phyloP scores from a whole-genome alignment of 2,329 filamentous ascomycete genomes.

The Cladosporium phlei region DNA sequence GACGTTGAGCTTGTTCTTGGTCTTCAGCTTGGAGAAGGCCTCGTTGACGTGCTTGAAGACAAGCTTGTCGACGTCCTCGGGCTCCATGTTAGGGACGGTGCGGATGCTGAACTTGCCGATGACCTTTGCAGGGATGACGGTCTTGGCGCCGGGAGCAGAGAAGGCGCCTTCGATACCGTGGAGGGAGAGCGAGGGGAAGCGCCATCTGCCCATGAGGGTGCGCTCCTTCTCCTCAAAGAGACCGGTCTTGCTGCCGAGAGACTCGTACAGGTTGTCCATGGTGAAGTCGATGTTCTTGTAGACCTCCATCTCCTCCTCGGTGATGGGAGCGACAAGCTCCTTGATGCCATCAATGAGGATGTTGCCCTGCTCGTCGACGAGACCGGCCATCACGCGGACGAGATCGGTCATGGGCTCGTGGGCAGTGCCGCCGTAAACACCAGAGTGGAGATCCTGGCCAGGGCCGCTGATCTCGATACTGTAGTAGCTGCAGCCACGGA shows the following conservation, averaged over 20 bases:
- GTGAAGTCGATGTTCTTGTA: conserved; percentile 90
- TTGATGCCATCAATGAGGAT: conserved; percentile 92
- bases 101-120: conserved; percentile 97
- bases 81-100: conserved; percentile 96
- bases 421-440: conserved; percentile 91
- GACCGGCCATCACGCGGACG: conserved; percentile 70
- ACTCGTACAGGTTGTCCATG: conserved; percentile 92
- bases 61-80: conserved; percentile 76
- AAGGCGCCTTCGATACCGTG: conserved; percentile 96
- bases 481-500: conserved; percentile 98
- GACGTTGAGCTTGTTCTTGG: conserved; percentile 86
- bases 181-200: conserved; percentile 86
- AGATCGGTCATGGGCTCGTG: conserved; percentile 99
- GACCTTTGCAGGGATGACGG: conserved; percentile 96
- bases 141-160: conserved; percentile 90
- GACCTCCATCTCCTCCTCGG: conserved; percentile 77
- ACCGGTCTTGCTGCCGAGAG: conserved; percentile 79
- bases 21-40: conserved; percentile 78
- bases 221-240: conserved; percentile 85
- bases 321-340: conserved; percentile 86
- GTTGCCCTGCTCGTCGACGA: conserved; percentile 87
- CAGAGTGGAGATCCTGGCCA: conserved; percentile 89
- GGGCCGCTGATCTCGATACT: conserved; percentile 85
- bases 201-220: conserved; percentile 94
- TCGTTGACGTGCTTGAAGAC: conserved; percentile 81